Base-by-base conservation (phyloP, 2,329 filamentous ascomycete genomes). In the Neophaeococcomyces mojaviensis region DNA sequence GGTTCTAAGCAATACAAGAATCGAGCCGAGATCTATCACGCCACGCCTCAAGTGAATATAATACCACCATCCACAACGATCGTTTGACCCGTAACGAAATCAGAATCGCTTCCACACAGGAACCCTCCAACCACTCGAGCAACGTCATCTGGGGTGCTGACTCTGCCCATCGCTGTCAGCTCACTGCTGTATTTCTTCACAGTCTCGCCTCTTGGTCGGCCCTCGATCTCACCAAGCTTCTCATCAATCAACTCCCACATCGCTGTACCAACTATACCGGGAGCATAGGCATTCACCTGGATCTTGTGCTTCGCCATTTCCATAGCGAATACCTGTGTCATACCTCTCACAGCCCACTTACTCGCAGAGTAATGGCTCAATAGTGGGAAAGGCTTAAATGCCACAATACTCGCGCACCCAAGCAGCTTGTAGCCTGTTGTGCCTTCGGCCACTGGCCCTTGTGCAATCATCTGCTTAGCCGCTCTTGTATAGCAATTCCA, bases 191-290 rank as follows among this genome's bases (percentile, higher is more conserved):
- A 76, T 56, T 77, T 76, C 58, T 73, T 71, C 46, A 81, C 74
- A 12, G 70, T 74, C 19, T 75, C 71, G 2, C 75, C 75, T 54
- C 71, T 75, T 55, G 68, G 62, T 0, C 66, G 64, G 0, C 74
- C 78, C 1, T 62, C 67, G 47, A 69, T 68, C 58, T 74, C 69
- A 1, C 72, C 77, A 26, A 82, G 51, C 47, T 74, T 73, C 51
- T 77, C 73, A 49, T 84, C 82, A 44, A 85, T 83, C 2, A 77
- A 58, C 37, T 84, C 80, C 81, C 81, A 85, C 80, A 84, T 84
- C 0, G 69, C 67, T 0, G 79, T 84, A 0, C 74, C 78, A 0
- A 85, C 79, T 39, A 85, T 82, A 0, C 82, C 82, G 0, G 81
- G 81, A 0, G 78, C 80, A 55, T 84, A 84, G 0, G 75, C 73